A percentile compares a stretch with the other conserved stretches of the same genome.
phyloP scores from a whole-genome alignment of 495 filamentous ascomycete species.

The Tuber umbilicatum region DNA sequence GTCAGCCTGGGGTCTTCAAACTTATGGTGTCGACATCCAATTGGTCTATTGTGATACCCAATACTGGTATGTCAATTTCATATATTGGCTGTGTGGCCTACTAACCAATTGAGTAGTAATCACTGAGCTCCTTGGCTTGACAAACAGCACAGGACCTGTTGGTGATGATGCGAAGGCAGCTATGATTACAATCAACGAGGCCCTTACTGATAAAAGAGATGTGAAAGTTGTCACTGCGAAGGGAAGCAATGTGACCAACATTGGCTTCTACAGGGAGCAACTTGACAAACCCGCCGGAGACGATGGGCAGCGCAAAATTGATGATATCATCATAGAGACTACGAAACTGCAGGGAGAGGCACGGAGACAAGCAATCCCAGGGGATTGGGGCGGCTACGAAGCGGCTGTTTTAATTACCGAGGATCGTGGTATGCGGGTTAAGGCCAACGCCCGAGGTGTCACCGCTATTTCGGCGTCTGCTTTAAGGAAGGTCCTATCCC shows the following conservation, averaged over 20 bases:
- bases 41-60: constrained; percentile 39
- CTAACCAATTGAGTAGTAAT: constrained; percentile 28
- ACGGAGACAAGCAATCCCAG: constrained; percentile 24
- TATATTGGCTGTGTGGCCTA: background rate
- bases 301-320: constrained; percentile 34
- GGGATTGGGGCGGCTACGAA: constrained; percentile 29
- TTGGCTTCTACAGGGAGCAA: constrained; percentile 38
- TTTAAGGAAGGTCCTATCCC: constrained; percentile 20
- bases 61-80: constrained; percentile 32
- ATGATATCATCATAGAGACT: constrained; percentile 40
- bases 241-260: constrained; percentile 32
- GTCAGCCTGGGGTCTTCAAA: constrained; percentile 35
- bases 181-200: constrained; percentile 34
- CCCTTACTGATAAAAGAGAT: constrained; percentile 32
- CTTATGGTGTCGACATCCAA: constrained; percentile 28
- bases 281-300: constrained; percentile 27
- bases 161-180: constrained; percentile 32
- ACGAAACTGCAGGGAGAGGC: constrained; percentile 25
- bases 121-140: constrained; percentile 36
- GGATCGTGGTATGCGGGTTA: constrained; percentile 40
- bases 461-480: constrained; percentile 31
- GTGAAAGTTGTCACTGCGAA: constrained; percentile 40
- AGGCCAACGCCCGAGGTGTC: constrained; percentile 36
- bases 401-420: constrained; percentile 40
- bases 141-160: constrained; percentile 31